Base-by-base conservation (phyloP, 1,284 basidiomycete genomes). In the Phaffia rhodozyma region DNA sequence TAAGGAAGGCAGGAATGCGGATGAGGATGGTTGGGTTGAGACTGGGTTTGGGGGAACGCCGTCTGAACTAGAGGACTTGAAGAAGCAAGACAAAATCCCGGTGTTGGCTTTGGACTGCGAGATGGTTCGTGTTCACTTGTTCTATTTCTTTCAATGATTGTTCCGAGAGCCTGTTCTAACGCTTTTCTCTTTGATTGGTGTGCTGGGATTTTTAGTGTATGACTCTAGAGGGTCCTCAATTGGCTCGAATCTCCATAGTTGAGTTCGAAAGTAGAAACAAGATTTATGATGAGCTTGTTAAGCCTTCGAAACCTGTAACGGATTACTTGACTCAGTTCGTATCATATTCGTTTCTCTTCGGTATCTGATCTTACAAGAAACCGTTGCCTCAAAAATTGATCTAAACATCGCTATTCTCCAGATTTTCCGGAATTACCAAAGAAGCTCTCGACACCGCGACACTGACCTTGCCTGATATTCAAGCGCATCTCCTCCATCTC, bases 381-480 rank as follows among this genome's bases (percentile, higher is more conserved):
- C 5, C 2, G 13, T 16, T 2, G 13, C 16, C 5, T 21, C 48
- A 4, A 59, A 23, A 1, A 16, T 55, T 34, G 23, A 29, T 38
- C 20, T 27, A 38, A 29, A 23, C 38, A 32, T 29, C 29, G 34
- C 13, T 43, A 16, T 16, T 48, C 25, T n/a, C 38, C 55, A 90
- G 87, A 69, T 94, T 86, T 83, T 94, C 91, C 29, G 92, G 92
- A 1, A 90, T 97, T 69, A 96, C 90, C 0, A 81, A 83, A 20
- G 84, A 84, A 66, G 79, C 81, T 1, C 81, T 96, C 0, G 77
- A 76, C 1, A 75, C 76, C 0, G 84, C 88, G 0, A 91, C 83
- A 0, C 88, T 87, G 0, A 87, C 86, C 0, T 82, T 91, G 21
- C 75, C 82, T 0, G 79, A 89, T 67, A 86, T 92, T 3, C 92